Evolutionary conservation across 495 filamentous ascomycete genomes (phyloP).

Genomic region (Podospora appendiculata): DNA sequence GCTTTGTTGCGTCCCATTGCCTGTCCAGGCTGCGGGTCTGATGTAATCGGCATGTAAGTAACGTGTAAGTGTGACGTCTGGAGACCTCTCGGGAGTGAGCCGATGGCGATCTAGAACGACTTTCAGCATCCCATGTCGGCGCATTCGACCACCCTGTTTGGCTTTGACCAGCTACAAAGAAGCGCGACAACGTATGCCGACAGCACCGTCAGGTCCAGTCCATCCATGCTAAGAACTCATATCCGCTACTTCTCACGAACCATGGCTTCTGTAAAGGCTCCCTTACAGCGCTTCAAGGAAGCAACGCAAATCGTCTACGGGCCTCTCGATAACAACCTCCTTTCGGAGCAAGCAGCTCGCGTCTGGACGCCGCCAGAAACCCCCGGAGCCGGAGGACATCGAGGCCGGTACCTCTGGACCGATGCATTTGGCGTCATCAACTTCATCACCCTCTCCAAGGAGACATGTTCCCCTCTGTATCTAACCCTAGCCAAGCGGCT

Average conservation of each 20-base stretch:
- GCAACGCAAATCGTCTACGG: slow-evolving; percentile 38
- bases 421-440: slow-evolving; percentile 65
- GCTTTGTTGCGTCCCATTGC: too few relatives aligned
- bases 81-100: background rate
- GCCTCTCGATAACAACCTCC: slow-evolving; percentile 18
- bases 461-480: slow-evolving; percentile 34
- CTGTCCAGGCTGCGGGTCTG: background rate
- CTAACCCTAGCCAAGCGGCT: slow-evolving; percentile 46
- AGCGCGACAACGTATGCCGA: background rate
- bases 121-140: too few relatives aligned
- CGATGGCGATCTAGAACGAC: background rate
- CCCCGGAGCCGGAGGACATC: slow-evolving; percentile 51
- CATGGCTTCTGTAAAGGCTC: slow-evolving; percentile 8
- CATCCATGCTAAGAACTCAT: background rate
- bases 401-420: slow-evolving; percentile 62
- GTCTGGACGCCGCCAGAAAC: slow-evolving; percentile 22
- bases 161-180: too few relatives aligned
- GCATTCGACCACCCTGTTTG: too few relatives aligned
- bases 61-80: background rate
- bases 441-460: slow-evolving; percentile 51
- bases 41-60: background rate
- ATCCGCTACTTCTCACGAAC: slow-evolving; percentile 1
- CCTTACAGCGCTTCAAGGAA: slow-evolving; percentile 22
- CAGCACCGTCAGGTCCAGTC: background rate
- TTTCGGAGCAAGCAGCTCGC: slow-evolving; percentile 8